Base-by-base conservation (phyloP, 495 filamentous ascomycete genomes). In the Copromyces sp. region DNA sequence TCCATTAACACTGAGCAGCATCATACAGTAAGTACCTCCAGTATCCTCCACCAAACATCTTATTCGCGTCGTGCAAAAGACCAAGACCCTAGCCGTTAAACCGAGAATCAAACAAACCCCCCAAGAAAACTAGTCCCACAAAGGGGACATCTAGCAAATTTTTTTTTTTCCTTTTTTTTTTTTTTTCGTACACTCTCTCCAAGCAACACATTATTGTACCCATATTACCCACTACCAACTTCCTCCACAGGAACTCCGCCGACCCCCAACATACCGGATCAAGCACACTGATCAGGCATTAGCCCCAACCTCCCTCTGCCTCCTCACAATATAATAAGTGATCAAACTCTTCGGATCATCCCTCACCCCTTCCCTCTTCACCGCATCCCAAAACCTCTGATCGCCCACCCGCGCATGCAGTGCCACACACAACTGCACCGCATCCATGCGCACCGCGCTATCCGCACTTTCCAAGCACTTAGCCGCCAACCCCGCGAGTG, bases 261-360 rank as follows among this genome's bases (percentile, higher is more conserved):
- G 24, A 24, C 24, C 24, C 24, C 24, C 24, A 24, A 24, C 24
- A 24, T 24, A 24, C 24, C 24, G 24, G 24, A 24, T 24, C 24
- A 24, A 24, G 24, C 24, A 24, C 24, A 24, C 24, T 24, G 24
- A 12, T 70, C 69, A 29, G 20, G 47, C 68, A 71, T 24, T 71
- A 17, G 24, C 39, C 20, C 70, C 69, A 44, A 40, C 47, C 76
- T 87, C 87, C 72, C 85, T 78, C 80, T 89, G 86, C 75, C 82
- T 82, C 80, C 89, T 92, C 20, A 90, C 90, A 77, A 94, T 90
- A 82, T 93, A 95, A 78, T 95, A 95, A n/a, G 90, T 92, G 73
- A 95, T 88, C 72, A 95, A 77, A 73, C 90, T 93, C 77, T 91
- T 90, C 6, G 90, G 88, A 59, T 90, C 90, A 42, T 91, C 89